These are phyloP conservation scores for Alternaria ventricosa DNA, from an alignment of 2,329 filamentous ascomycete genomes.

Conservation along the genomic window DNA sequence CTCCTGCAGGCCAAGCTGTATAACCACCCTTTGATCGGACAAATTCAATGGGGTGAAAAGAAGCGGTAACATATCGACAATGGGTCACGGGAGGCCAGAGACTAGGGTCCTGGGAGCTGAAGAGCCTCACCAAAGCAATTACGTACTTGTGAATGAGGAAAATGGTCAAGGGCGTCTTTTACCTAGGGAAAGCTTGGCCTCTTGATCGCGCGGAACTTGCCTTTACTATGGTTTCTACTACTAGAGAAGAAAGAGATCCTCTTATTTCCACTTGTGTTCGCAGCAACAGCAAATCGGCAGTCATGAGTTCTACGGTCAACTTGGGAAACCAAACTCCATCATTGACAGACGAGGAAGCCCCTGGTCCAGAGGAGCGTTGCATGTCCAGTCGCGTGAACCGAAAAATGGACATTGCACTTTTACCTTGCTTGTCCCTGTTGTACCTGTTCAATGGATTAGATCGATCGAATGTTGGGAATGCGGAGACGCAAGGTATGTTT, in stretches of 20 bases:
- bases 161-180: not conserved
- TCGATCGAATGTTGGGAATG: constrained; percentile 33
- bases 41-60: constrained; percentile 1
- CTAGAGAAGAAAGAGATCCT: not conserved
- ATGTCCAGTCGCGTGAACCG: constrained; percentile 17
- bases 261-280: not conserved
- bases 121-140: not conserved
- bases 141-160: constrained; percentile 1
- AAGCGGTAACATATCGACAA: not conserved
- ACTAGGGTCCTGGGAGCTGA: not conserved
- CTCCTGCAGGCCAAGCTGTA: constrained; percentile 11
- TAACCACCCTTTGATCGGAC: constrained; percentile 2
- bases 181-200: not conserved
- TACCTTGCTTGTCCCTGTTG: constrained; percentile 27
- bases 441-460: constrained; percentile 36
- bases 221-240: not conserved
- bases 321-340: not conserved
- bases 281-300: not conserved
- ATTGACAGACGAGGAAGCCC: not conserved
- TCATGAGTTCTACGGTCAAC: not conserved
- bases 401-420: constrained; percentile 30
- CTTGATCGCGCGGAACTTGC: not conserved
- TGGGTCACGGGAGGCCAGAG: not conserved
- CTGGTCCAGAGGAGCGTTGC: not conserved
- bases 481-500: constrained; percentile 32